Percentiles rank a stretch among this genome's conserved stretches.
Evolutionary conservation across 305 asterid genomes (phyloP).

Genomic region (Ajuga reptans): DNA sequence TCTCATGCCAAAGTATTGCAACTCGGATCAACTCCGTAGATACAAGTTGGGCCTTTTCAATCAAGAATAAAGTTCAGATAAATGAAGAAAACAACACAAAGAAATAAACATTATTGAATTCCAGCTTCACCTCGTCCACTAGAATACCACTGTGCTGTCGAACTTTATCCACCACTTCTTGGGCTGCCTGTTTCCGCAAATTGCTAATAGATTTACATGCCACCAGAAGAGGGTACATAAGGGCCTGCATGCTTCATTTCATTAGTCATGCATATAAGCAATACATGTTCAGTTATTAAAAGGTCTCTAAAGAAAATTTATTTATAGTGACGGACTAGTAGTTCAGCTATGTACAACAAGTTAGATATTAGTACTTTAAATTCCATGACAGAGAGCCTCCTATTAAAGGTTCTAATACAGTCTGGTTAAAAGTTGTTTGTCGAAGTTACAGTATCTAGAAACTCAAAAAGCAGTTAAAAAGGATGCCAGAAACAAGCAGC

Average conservation of each 20-base stretch:
- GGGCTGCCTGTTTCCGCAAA: conserved; percentile 90
- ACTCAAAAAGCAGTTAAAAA: not conserved
- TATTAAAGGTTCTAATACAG: not conserved
- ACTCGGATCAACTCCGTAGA: conserved; percentile 96
- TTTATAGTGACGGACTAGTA: not conserved
- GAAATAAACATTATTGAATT: conserved; percentile 3
- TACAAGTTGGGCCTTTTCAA: conserved; percentile 89
- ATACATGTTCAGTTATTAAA: not conserved
- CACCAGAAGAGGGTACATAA: conserved; percentile 99
- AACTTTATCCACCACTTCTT: conserved; percentile 97
- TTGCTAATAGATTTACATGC: conserved; percentile 97
- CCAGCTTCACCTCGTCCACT: conserved; percentile 76
- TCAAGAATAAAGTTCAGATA: conserved; percentile 29
- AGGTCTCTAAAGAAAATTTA: not conserved
- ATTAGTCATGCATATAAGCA: conserved; percentile 15
- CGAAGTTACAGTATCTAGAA: not conserved
- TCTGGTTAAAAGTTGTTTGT: not conserved
- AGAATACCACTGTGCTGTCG: conserved; percentile 93
- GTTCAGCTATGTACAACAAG: conserved; percentile 3
- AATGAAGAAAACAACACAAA: conserved; percentile 15
- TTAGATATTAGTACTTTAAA: conserved; percentile 6
- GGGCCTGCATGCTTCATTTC: conserved; percentile 63
- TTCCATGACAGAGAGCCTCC: not conserved
- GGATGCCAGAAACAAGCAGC: too few species aligned
- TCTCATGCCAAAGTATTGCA: conserved; percentile 99